Conservation (phyloP, 2,329 filamentous ascomycete species). For the Colletotrichum paranaense region DNA sequence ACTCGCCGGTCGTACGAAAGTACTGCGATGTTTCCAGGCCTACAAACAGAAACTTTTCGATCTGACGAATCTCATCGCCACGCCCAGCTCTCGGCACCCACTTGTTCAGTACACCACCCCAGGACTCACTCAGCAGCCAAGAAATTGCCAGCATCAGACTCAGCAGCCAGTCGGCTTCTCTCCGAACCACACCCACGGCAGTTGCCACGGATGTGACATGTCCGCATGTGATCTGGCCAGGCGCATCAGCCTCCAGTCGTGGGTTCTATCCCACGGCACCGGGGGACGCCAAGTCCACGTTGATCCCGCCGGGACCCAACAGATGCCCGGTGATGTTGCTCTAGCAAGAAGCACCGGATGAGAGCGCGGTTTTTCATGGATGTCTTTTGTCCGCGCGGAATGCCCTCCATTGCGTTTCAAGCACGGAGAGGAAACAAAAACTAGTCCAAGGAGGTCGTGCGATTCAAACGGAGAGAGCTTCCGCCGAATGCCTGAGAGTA, state of each 20-base stretch:
- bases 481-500: constrained; percentile 38
- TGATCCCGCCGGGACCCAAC: constrained; percentile 42
- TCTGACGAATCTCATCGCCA: constrained; percentile 49
- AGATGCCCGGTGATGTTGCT: constrained; percentile 58
- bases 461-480: constrained; percentile 79
- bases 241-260: constrained; percentile 66
- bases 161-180: constrained; percentile 47
- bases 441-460: constrained; percentile 90
- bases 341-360: constrained; percentile 58
- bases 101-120: constrained; percentile 40
- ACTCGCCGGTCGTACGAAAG: constrained; percentile 20
- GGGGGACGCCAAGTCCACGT: constrained; percentile 61
- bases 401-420: constrained; percentile 67
- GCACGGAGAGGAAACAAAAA: constrained; percentile 90
- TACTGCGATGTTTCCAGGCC: constrained; percentile 53
- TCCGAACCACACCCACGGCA: constrained; percentile 54
- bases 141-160: constrained; percentile 30
- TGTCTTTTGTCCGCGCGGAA: constrained; percentile 89
- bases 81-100: constrained; percentile 57
- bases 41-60: constrained; percentile 58
- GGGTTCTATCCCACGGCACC: constrained; percentile 53
- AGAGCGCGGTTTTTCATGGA: constrained; percentile 89
- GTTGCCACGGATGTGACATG: constrained; percentile 57
- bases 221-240: constrained; percentile 62
- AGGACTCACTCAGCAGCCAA: constrained; percentile 18